Percentiles rank a stretch among this genome's conserved stretches.
phyloP scores from a whole-genome alignment of 2,329 filamentous ascomycete species.

The Colletotrichum sp. region DNA sequence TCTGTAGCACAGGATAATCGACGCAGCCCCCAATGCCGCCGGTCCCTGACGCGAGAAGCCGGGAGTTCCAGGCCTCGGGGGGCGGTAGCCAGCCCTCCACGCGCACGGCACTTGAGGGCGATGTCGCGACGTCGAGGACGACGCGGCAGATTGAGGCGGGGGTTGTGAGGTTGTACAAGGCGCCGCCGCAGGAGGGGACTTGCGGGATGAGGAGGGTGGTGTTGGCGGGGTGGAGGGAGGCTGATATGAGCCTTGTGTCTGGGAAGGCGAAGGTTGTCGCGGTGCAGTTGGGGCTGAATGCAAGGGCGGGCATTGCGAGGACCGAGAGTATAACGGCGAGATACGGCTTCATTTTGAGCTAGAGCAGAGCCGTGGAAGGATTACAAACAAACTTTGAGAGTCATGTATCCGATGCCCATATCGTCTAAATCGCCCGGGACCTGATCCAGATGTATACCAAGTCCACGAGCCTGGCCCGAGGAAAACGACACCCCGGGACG shows the following conservation, averaged over 20 bases:
- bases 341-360: not conserved
- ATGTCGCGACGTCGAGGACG: not conserved
- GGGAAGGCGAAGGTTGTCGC: not conserved
- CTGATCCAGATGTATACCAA: not conserved
- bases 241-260: not conserved
- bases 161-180: not conserved
- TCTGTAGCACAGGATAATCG: not conserved
- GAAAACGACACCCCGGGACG: not conserved
- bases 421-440: not conserved
- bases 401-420: not conserved
- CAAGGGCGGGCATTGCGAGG: accelerated
- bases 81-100: not conserved
- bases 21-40: not conserved
- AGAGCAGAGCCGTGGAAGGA: not conserved
- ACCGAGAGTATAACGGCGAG: accelerated
- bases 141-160: not conserved
- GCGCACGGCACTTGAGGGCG: not conserved
- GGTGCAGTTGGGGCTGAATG: not conserved
- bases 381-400: not conserved
- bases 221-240: not conserved
- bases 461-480: not conserved
- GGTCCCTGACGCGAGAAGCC: not conserved
- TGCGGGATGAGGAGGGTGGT: not conserved
- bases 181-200: not conserved
- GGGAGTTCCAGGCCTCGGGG: not conserved